Evolutionary conservation across 768 basidiomycete genomes (phyloP), one percentile per base, ranked within the genome.

Genomic region (Pluteus cervinus): DNA sequence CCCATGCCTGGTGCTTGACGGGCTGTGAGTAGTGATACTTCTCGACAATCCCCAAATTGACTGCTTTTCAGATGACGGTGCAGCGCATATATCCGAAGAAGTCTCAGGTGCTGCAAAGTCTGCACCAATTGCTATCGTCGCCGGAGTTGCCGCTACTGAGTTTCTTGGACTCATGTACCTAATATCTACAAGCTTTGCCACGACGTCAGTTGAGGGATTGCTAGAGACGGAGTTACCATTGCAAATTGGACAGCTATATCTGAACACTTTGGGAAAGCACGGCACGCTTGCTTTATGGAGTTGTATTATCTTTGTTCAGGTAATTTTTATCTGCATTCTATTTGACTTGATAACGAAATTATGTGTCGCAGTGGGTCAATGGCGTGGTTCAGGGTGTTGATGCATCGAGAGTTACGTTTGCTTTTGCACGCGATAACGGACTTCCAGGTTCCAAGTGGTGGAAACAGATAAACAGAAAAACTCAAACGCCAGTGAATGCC

Each of bases 311-410:
- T 65, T 76, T 15, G 38, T 46, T 39, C 34, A 44, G 46, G 49
- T 36, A 18, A 17, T 11, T 12, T 36, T 17, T 5, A 15, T 18
- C 20, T 26, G 25, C 20, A 9, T 5, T 17, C 9, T 30, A 9
- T 23, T 29, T 9, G 30, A 7, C 8, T 18, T 18, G 31, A 31
- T 17, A 15, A n/a, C 16, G 21, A 22, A 9, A 41, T n/a, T n/a
- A n/a, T n/a, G n/a, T n/a, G n/a, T n/a, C n/a, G n/a, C 41, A 78
- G 76, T 78, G 69, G 47, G 73, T 77, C 15, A 78, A 76, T 2
- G 79, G 78, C 1, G 76, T 79, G 4, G 74, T 79, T 5, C 78
- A 80, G 49, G 75, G 69, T 12, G 76, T 80, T 10, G 78, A 80
- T 43, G 78, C 78, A 8, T 79, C 76, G 11, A 72, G 78, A 5